Evolutionary conservation across 257 asterid genomes (phyloP).

Genomic region (Jaltomata sinuosa): DNA sequence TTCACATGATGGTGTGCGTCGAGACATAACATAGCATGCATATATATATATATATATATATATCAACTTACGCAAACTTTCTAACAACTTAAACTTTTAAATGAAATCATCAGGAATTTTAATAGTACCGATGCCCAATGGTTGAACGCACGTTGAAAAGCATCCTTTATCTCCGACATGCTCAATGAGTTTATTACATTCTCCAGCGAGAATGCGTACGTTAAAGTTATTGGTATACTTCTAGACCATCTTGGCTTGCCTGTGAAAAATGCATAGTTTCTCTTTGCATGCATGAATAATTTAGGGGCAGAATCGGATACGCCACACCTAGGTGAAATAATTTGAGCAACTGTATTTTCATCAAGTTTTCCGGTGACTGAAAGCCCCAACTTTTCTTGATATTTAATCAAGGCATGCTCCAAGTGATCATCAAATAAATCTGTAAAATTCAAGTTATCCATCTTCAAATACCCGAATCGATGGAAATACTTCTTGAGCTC

Average conservation of each 20-base stretch:
- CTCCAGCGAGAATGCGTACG: constrained; percentile 47
- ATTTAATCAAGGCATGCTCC: constrained; percentile 37
- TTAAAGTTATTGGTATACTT: constrained; percentile 49
- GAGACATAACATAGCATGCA: too few relatives aligned
- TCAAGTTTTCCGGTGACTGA: constrained; percentile 38
- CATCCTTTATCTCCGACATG: constrained; percentile 20
- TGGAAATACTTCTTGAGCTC: constrained; percentile 52
- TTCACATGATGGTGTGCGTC: neutral
- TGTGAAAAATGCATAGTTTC: constrained; percentile 39
- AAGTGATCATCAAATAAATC: constrained; percentile 42
- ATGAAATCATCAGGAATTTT: neutral
- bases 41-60: too few relatives aligned
- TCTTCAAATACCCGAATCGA: constrained; percentile 45
- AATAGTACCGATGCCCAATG: constrained; percentile 61
- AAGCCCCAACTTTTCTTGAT: constrained; percentile 46
- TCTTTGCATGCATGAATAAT: neutral
- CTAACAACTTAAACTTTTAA: neutral
- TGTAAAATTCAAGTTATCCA: constrained; percentile 5
- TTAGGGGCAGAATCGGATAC: constrained; percentile 25
- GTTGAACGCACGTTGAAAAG: constrained; percentile 45
- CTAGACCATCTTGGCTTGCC: constrained; percentile 64
- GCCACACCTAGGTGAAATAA: constrained; percentile 68
- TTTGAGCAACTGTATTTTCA: constrained; percentile 20
- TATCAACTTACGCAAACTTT: too few relatives aligned
- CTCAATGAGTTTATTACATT: constrained; percentile 20